Evolutionary conservation across 176 grass and related monocot genomes (phyloP).

Genomic region (Aegilops tauschii): DNA sequence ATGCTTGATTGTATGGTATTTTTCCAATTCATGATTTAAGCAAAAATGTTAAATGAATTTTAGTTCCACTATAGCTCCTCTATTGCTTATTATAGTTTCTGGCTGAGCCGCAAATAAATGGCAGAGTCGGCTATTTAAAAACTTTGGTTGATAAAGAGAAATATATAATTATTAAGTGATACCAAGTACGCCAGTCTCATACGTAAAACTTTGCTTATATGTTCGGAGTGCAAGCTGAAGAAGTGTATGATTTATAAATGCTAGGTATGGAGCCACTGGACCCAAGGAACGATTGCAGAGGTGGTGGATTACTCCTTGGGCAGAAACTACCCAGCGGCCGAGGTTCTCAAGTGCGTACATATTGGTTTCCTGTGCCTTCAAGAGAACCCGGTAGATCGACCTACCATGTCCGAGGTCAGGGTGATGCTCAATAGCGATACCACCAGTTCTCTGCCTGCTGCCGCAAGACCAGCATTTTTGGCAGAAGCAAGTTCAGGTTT

Average conservation of each 20-base stretch:
- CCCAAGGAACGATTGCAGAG: slow-evolving; percentile 22
- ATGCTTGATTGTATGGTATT: too few species aligned
- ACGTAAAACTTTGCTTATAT: background rate
- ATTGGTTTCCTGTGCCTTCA: slow-evolving; percentile 49
- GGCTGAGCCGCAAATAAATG: too few species aligned
- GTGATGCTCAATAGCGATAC: slow-evolving; percentile 45
- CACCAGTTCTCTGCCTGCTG: background rate
- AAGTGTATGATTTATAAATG: background rate
- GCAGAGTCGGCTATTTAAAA: background rate
- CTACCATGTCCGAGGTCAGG: slow-evolving; percentile 36
- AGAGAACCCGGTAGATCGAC: slow-evolving; percentile 38
- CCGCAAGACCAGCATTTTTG: slow-evolving; percentile 8
- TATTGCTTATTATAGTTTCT: too few species aligned
- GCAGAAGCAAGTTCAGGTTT: background rate
- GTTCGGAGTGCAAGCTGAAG: background rate
- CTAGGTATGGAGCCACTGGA: slow-evolving; percentile 60
- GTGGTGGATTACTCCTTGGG: slow-evolving; percentile 31
- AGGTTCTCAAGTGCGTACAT: slow-evolving; percentile 19
- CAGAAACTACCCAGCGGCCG: background rate
- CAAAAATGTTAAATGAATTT: too few species aligned
- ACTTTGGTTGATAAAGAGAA: background rate
- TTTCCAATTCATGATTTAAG: too few species aligned
- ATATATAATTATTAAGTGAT: too few species aligned
- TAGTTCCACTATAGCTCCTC: too few species aligned
- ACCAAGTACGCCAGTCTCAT: too few species aligned